phyloP scores from a whole-genome alignment of 2,329 filamentous ascomycete genomes.

The Ascochyta pisi region DNA sequence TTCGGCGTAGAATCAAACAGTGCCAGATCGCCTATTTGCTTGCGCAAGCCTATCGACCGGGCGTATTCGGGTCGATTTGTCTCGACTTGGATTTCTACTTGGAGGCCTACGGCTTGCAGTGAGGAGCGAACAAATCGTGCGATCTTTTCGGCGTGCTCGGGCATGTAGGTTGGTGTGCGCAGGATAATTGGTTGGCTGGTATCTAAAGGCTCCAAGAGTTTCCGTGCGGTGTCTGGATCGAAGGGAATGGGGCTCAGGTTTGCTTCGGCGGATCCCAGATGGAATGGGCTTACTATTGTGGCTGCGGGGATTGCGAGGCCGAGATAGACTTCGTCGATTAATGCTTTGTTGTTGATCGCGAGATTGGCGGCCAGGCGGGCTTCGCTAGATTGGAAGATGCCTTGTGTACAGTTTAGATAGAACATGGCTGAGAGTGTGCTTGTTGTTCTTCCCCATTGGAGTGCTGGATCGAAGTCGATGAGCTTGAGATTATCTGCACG shows the following conservation, averaged over 20 bases:
- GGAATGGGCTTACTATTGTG: neutral
- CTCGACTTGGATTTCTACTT: conserved; percentile 2
- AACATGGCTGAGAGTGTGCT: conserved; percentile 3
- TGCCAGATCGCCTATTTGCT: conserved; percentile 2
- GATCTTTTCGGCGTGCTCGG: conserved; percentile 5
- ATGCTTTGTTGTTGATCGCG: neutral
- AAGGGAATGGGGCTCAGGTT: neutral
- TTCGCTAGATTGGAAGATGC: neutral
- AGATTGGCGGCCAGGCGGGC: neutral
- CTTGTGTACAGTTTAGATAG: neutral
- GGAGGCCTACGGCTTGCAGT: conserved; percentile 1
- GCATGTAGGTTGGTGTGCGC: conserved; percentile 6
- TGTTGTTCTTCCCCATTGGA: neutral
- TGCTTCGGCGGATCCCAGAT: neutral
- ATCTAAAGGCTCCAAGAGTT: neutral
- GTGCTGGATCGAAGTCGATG: neutral
- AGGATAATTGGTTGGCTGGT: neutral
- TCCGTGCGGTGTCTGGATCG: neutral
- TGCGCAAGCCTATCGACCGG: neutral
- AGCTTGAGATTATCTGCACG: neutral
- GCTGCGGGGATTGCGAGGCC: neutral
- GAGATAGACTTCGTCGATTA: neutral
- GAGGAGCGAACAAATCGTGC: neutral
- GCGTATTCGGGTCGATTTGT: conserved; percentile 5
- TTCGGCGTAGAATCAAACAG: conserved; percentile 10